These are phyloP conservation scores for Phytopythium chamaehyphon DNA, from an alignment of 352 stramenopile species.

Conservation along the genomic window DNA sequence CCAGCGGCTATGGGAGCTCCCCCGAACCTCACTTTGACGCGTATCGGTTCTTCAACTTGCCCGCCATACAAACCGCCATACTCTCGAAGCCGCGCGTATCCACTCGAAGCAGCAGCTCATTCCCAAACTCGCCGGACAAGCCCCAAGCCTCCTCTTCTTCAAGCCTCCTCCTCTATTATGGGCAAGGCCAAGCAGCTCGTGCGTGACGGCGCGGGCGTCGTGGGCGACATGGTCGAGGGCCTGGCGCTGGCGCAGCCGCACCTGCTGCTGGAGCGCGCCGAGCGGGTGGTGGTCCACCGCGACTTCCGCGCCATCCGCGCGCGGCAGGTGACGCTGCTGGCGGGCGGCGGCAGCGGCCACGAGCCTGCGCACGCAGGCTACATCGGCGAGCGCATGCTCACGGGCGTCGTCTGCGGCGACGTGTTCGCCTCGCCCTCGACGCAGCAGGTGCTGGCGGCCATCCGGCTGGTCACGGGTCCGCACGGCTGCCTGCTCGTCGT, in stretches of 20 bases:
- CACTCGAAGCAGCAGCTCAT: no score
- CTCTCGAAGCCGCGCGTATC: no score
- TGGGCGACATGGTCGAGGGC: conserved; percentile 78
- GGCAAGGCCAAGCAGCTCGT: conserved; percentile 55
- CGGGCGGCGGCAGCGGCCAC: conserved; percentile 82
- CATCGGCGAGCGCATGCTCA: conserved; percentile 96
- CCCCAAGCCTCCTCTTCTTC: no score
- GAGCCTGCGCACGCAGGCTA: conserved; percentile 97
- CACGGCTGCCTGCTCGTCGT: conserved; percentile 95
- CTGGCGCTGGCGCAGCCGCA: conserved; percentile 62
- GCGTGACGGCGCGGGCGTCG: conserved; percentile 37
- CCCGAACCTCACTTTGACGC: no score
- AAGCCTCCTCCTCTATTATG: conserved; percentile 17
- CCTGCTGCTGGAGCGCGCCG: conserved; percentile 49
- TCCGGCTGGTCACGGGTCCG: conserved; percentile 78
- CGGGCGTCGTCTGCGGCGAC: conserved; percentile 93
- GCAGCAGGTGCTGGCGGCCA: conserved; percentile 92
- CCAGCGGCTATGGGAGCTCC: no score
- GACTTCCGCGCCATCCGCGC: conserved; percentile 59
- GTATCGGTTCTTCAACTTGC: no score
- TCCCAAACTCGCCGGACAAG: no score
- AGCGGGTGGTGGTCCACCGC: conserved; percentile 72
- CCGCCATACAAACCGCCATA: no score
- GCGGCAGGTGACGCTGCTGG: conserved; percentile 74
- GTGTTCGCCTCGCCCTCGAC: conserved; percentile 96